Evolutionary conservation across 768 basidiomycete genomes (phyloP).

Genomic region (Erythrobasidium yunnanense): DNA sequence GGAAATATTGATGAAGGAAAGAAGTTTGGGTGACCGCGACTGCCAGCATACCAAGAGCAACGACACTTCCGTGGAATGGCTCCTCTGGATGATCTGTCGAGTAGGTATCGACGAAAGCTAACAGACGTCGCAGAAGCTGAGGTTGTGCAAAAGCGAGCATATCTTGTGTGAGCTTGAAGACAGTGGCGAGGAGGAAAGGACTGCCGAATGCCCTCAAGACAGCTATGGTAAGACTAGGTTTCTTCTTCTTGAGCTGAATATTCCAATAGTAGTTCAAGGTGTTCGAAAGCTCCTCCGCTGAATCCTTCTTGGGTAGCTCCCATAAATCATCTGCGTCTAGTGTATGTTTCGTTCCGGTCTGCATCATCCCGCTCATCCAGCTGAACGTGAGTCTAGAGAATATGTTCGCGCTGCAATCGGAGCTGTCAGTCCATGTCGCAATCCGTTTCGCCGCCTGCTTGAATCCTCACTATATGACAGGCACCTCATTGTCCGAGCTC

Average conservation of each 20-base stretch:
- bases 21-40: slow-evolving; percentile 68
- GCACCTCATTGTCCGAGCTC: slow-evolving; percentile 14
- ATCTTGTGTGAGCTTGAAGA: slow-evolving; percentile 53
- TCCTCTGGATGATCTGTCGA: slow-evolving; percentile 46
- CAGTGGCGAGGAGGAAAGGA: slow-evolving; percentile 50
- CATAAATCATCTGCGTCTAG: slow-evolving; percentile 82
- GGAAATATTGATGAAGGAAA: slow-evolving; percentile 40
- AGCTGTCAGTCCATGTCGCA: slow-evolving; percentile 27
- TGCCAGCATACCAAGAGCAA: slow-evolving; percentile 68
- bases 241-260: slow-evolving; percentile 35
- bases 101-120: slow-evolving; percentile 71
- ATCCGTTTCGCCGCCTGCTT: background rate
- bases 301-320: slow-evolving; percentile 44
- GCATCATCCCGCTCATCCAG: slow-evolving; percentile 69
- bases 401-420: slow-evolving; percentile 37
- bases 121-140: slow-evolving; percentile 64
- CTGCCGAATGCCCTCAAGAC: slow-evolving; percentile 67
- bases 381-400: slow-evolving; percentile 52
- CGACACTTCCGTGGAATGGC: slow-evolving; percentile 58
- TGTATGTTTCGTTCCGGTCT: slow-evolving; percentile 45
- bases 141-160: slow-evolving; percentile 73
- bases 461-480: slow-evolving; percentile 2
- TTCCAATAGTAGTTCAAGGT: slow-evolving; percentile 6
- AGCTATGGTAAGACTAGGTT: slow-evolving; percentile 58
- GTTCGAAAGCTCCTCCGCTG: background rate